phyloP scores from a whole-genome alignment of 2,329 filamentous ascomycete species.

The Colletotrichum higginsianum region DNA sequence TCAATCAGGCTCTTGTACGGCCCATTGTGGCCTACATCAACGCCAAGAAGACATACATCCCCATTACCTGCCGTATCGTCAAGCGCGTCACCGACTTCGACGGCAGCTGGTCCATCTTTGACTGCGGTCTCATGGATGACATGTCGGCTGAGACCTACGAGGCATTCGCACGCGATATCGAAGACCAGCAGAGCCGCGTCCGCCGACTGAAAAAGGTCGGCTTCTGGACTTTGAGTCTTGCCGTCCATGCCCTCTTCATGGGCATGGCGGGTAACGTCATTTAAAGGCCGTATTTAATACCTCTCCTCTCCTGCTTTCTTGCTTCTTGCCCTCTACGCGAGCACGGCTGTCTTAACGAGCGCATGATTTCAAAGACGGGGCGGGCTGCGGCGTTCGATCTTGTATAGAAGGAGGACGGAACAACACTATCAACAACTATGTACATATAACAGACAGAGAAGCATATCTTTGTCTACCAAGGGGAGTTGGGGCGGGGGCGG shows the following conservation, averaged over 20 bases:
- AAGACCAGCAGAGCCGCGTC: slow-evolving; percentile 88
- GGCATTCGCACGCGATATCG: slow-evolving; percentile 92
- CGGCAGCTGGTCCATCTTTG: slow-evolving; percentile 94
- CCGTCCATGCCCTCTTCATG: slow-evolving; percentile 94
- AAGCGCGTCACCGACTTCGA: slow-evolving; percentile 93
- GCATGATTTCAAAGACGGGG: slow-evolving; percentile 32
- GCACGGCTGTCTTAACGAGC: slow-evolving; percentile 38
- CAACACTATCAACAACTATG: slow-evolving; percentile 10
- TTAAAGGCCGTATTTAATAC: slow-evolving; percentile 47
- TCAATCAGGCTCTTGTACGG: slow-evolving; percentile 94
- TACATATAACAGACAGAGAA: slow-evolving; percentile 26
- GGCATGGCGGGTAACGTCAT: slow-evolving; percentile 89
- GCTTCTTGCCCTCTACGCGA: slow-evolving; percentile 9
- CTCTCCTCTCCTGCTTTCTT: slow-evolving; percentile 20
- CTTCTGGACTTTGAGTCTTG: slow-evolving; percentile 93
- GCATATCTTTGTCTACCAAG: neutral
- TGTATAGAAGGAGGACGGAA: slow-evolving; percentile 27
- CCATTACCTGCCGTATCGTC: slow-evolving; percentile 93
- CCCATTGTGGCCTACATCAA: slow-evolving; percentile 99
- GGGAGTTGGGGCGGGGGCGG: neutral
- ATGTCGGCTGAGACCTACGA: slow-evolving; percentile 93
- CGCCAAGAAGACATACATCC: slow-evolving; percentile 93
- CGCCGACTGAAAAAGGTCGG: slow-evolving; percentile 95
- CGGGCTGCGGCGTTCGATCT: slow-evolving; percentile 16
- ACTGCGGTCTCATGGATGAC: slow-evolving; percentile 95